Evolutionary conservation across 192 early-diverging fungal species (phyloP).

Genomic region (Linnemannia zychae): DNA sequence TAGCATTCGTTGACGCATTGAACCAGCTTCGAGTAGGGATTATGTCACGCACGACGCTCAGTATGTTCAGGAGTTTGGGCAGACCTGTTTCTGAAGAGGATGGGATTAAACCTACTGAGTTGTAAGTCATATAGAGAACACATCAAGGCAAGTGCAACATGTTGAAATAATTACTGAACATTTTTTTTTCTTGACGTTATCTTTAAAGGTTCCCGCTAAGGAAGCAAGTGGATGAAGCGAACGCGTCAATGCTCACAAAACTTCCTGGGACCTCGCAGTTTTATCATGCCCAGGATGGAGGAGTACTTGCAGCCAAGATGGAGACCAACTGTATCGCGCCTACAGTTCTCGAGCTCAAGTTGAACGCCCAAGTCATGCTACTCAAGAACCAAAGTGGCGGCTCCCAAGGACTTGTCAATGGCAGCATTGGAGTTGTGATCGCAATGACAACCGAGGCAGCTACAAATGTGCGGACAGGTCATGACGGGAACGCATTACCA

Average conservation of each 20-base stretch:
- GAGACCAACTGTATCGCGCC: slow-evolving; percentile 74
- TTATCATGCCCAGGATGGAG: slow-evolving; percentile 64
- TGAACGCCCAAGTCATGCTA: slow-evolving; percentile 88
- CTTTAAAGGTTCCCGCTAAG: slow-evolving; percentile 33
- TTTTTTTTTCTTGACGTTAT: not conserved
- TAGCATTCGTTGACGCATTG: slow-evolving; percentile 80
- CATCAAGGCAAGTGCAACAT: not conserved
- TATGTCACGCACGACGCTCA: slow-evolving; percentile 67
- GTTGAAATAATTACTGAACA: too few species aligned
- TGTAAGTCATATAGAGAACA: slow-evolving; percentile 61
- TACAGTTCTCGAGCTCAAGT: slow-evolving; percentile 75
- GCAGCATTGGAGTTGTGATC: slow-evolving; percentile 77
- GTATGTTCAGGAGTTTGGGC: slow-evolving; percentile 54
- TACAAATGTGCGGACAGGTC: slow-evolving; percentile 1
- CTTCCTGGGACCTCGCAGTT: slow-evolving; percentile 61
- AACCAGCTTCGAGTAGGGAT: slow-evolving; percentile 87
- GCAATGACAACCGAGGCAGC: slow-evolving; percentile 43
- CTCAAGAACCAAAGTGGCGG: slow-evolving; percentile 70
- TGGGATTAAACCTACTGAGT: slow-evolving; percentile 74
- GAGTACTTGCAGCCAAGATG: slow-evolving; percentile 36
- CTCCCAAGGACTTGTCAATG: slow-evolving; percentile 78
- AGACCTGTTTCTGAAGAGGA: slow-evolving; percentile 57
- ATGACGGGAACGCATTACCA: slow-evolving; percentile 5
- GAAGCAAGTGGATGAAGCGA: slow-evolving; percentile 80
- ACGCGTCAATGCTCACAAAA: slow-evolving; percentile 64